Evolutionary conservation across 495 filamentous ascomycete genomes (phyloP).

Genomic region (Hypoxylon intermedium): DNA sequence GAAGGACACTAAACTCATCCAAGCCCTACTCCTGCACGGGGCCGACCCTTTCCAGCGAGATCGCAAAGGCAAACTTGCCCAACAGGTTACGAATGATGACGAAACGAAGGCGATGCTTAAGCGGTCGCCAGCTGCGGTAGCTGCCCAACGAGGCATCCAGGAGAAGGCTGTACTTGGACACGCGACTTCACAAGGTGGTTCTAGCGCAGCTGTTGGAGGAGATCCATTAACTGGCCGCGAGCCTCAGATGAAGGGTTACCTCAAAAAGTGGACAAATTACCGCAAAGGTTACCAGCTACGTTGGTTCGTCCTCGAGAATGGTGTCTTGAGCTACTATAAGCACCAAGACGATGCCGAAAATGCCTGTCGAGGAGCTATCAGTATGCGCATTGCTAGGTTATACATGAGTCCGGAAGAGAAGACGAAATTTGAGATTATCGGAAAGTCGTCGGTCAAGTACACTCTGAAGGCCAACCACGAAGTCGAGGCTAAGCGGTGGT

Average conservation of each 20-base stretch:
- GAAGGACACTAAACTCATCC: constrained; percentile 82
- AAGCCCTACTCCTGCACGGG: constrained; percentile 89
- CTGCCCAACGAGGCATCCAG: constrained; percentile 93
- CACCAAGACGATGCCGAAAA: constrained; percentile 95
- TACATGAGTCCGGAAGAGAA: constrained; percentile 97
- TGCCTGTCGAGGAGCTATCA: constrained; percentile 95
- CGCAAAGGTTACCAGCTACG: constrained; percentile 93
- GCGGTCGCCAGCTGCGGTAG: constrained; percentile 90
- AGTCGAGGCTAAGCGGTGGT: constrained; percentile 92
- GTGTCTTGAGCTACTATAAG: constrained; percentile 98
- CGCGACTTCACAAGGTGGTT: constrained; percentile 64
- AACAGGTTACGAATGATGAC: constrained; percentile 97
- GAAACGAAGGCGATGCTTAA: constrained; percentile 84
- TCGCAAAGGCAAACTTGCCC: constrained; percentile 91
- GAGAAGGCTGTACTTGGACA: constrained; percentile 93
- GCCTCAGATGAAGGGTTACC: constrained; percentile 95
- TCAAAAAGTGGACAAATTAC: constrained; percentile 99
- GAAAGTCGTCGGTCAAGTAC: constrained; percentile 99
- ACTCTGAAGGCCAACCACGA: constrained; percentile 96
- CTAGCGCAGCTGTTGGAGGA: constrained; percentile 57
- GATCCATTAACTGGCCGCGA: constrained; percentile 82
- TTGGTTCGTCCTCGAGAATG: constrained; percentile 98
- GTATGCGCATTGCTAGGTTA: constrained; percentile 94
- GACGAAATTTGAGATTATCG: constrained; percentile 93
- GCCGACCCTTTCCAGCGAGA: constrained; percentile 97